These are phyloP conservation scores for Coprinopsis marcescibilis DNA, from an alignment of 768 basidiomycete genomes.

Conservation along the genomic window DNA sequence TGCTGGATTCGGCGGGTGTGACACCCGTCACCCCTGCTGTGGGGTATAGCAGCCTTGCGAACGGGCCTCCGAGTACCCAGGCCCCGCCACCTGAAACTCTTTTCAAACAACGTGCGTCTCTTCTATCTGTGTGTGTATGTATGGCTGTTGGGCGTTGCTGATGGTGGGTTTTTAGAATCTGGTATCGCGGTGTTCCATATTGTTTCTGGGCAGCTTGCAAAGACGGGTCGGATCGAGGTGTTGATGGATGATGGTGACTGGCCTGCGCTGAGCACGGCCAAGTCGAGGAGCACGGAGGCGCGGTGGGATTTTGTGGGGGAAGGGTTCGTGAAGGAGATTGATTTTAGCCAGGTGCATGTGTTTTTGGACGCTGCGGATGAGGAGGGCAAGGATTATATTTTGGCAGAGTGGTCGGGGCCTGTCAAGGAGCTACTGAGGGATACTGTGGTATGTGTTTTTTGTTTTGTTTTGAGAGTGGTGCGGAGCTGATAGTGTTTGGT, in stretches of 20 bases:
- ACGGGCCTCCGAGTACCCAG: too few relatives aligned
- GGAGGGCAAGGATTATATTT: constrained; percentile 76
- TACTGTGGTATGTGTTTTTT: constrained; percentile 53
- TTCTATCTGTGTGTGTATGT: too few relatives aligned
- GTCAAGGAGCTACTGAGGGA: constrained; percentile 74
- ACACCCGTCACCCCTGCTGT: too few relatives aligned
- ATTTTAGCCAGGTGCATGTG: constrained; percentile 84
- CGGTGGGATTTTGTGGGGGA: constrained; percentile 88
- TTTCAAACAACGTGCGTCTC: constrained; percentile 52
- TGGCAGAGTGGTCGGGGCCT: constrained; percentile 79
- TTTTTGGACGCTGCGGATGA: constrained; percentile 81
- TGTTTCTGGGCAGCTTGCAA: constrained; percentile 71
- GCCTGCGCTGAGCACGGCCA: constrained; percentile 78
- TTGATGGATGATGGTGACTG: constrained; percentile 92
- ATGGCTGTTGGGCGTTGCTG: too few relatives aligned
- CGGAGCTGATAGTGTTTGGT: constrained; percentile 7
- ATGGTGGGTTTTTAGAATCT: constrained; percentile 79
- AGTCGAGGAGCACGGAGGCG: constrained; percentile 61
- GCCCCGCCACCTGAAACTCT: constrained; percentile 76
- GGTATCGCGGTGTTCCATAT: constrained; percentile 86
- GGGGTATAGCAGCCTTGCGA: too few relatives aligned
- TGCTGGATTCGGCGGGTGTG: too few relatives aligned
- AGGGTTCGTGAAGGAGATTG: constrained; percentile 91
- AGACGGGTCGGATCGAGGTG: constrained; percentile 84
- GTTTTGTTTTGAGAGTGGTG: constrained; percentile 6